Base-by-base conservation (phyloP, 2,329 filamentous ascomycete genomes). In the Cercospora janseana region DNA sequence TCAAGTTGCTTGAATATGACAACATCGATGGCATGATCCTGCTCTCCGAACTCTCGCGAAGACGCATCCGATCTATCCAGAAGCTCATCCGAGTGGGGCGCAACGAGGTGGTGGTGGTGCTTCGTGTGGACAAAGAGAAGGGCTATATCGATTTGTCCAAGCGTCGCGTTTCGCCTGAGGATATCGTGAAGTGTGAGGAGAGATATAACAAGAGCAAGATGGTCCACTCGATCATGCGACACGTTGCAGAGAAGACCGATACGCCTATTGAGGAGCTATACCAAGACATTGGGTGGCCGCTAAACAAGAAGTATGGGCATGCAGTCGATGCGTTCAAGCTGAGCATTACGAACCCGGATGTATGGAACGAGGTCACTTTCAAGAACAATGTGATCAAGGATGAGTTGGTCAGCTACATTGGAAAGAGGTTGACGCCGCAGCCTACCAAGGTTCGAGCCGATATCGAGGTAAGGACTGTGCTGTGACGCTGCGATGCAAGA, bases 21-120 rank as follows among this genome's bases (percentile, higher is more conserved):
- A 96, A 97, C 77, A 98, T 98, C 67, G 94, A 98, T 71, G 93
- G 93, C 82, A 98, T 98, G 94, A 98, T 98, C 67, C 79, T 98
- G 61, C 88, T 98, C 60, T 95, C 89, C 66, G 93, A 98, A 75
- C 82, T 98, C 59, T 98, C 94, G 53, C 85, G 93, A 79, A 83
- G 93, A 82, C 93, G 93, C 86, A 98, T 98, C 68, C 80, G 93
- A 78, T 90, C 85, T 80, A 98, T 98, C 66, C 94, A 98, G 75
- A 98, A 98, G 77, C 86, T 98, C 61, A 98, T 98, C 66, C 86
- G 93, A 61, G 93, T 98, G 56, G 94, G 94, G 51, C 87, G 94
- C 64, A 98, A 98, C 69, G 93, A 98, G 73, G 93, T 98, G 49
- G 93, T 98, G 46, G 94, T 98, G 38, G 93, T 98, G 60, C 87